Conservation (phyloP, 805 yeast genomes). For the Starmerella etchellsii region DNA sequence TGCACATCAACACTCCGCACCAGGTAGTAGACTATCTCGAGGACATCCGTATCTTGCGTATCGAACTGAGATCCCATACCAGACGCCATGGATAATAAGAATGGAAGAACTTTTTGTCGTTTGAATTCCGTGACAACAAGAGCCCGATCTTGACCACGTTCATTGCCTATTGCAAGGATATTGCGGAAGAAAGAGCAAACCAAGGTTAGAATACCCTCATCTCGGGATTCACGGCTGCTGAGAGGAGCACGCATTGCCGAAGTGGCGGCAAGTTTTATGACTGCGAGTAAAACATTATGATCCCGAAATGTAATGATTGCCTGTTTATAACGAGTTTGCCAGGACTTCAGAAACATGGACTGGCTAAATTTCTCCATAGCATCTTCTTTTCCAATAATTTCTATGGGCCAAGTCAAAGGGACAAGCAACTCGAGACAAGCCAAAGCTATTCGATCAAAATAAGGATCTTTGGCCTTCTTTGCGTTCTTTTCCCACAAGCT, state of each 20-base stretch:
- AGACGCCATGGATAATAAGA: constrained; percentile 58
- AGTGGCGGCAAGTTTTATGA: constrained; percentile 43
- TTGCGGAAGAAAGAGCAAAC: constrained; percentile 67
- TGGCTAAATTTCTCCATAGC: constrained; percentile 44
- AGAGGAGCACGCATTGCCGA: constrained; percentile 34
- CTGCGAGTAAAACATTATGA: constrained; percentile 56
- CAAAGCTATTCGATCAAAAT: constrained; percentile 50
- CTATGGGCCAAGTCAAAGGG: constrained; percentile 75
- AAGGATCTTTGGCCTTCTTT: constrained; percentile 20
- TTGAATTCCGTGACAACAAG: constrained; percentile 45
- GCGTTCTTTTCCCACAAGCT: constrained; percentile 51
- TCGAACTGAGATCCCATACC: constrained; percentile 53
- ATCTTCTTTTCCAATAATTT: constrained; percentile 40
- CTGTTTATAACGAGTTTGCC: constrained; percentile 62
- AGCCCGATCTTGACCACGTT: constrained; percentile 58
- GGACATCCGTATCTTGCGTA: constrained; percentile 45
- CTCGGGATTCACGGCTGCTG: constrained; percentile 51
- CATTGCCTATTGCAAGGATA: constrained; percentile 63
- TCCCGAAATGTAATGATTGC: constrained; percentile 43
- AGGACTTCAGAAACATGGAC: constrained; percentile 47
- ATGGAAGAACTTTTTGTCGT: constrained; percentile 58
- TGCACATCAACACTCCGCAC: constrained; percentile 43
- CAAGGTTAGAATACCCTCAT: constrained; percentile 57
- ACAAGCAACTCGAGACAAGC: constrained; percentile 70
- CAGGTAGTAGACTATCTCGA: constrained; percentile 58